These are phyloP conservation scores for Mycena metata DNA, from an alignment of 768 basidiomycete species.

Conservation along the genomic window DNA sequence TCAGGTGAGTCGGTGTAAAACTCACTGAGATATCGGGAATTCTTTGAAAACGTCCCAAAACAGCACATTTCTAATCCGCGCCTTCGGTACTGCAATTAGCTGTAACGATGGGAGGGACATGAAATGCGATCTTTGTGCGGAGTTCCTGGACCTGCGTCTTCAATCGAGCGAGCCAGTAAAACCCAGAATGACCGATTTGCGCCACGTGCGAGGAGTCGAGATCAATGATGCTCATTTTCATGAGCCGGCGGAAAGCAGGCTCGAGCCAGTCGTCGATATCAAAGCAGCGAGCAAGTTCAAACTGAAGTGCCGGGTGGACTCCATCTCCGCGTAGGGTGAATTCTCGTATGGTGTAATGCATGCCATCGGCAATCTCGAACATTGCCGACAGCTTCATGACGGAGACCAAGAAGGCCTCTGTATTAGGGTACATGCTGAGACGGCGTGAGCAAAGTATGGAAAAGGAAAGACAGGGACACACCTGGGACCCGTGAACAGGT, in stretches of 20 bases:
- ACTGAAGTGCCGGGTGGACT: background rate
- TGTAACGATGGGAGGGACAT: too few relatives aligned
- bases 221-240: background rate
- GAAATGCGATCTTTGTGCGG: too few relatives aligned
- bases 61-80: too few relatives aligned
- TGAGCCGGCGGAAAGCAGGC: constrained; percentile 6
- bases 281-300: constrained; percentile 1
- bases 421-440: constrained; percentile 4
- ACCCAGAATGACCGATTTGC: constrained; percentile 1
- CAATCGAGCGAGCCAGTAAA: background rate
- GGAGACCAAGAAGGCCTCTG: background rate
- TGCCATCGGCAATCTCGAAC: background rate
- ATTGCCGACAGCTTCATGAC: background rate
- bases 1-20: too few relatives aligned
- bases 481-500: constrained; percentile 12
- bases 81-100: too few relatives aligned
- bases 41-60: too few relatives aligned
- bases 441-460: background rate
- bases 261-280: background rate
- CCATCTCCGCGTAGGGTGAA: background rate
- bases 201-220: background rate
- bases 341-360: background rate
- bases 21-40: too few relatives aligned
- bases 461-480: background rate
- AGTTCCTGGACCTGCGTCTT: too few relatives aligned